Percentiles rank a stretch among this genome's conserved stretches.
Evolutionary conservation across 129 eudicot genomes (phyloP).

Genomic region (Tanacetum coccineum): DNA sequence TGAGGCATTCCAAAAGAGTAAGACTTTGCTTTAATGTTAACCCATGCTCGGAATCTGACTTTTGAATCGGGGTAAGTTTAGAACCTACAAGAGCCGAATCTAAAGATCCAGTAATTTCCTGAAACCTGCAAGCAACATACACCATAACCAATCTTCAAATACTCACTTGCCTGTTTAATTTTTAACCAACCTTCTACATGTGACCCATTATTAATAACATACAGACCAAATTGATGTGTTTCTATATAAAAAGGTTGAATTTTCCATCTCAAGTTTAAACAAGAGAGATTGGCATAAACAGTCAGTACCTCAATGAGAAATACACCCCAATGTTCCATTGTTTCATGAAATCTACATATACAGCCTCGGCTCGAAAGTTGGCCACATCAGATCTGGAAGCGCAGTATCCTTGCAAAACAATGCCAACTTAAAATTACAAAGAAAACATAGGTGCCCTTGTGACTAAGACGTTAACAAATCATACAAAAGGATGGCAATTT

Average conservation of each 20-base stretch:
- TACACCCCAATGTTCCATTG: conserved; percentile 96
- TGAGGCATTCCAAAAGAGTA: conserved; percentile 80
- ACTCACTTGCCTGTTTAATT: background rate
- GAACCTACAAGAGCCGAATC: conserved; percentile 68
- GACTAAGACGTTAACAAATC: too few relatives aligned
- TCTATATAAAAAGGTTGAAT: background rate
- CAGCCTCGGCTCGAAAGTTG: conserved; percentile 77
- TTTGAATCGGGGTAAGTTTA: conserved; percentile 47
- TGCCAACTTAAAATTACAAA: conserved; percentile 7
- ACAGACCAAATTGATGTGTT: background rate
- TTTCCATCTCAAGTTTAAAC: too few relatives aligned
- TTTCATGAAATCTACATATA: conserved; percentile 80
- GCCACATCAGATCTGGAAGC: conserved; percentile 71
- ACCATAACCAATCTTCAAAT: conserved; percentile 5
- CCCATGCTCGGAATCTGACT: conserved; percentile 35
- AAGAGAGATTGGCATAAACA: too few relatives aligned
- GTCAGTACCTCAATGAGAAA: conserved; percentile 76
- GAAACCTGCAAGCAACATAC: conserved; percentile 60
- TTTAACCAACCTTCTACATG: background rate
- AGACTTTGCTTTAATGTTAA: conserved; percentile 69
- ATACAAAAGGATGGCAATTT: too few relatives aligned
- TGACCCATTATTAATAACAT: background rate
- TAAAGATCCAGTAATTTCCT: conserved; percentile 92
- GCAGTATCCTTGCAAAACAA: conserved; percentile 65
- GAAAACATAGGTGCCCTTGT: background rate